Evolutionary conservation across 176 grass and related monocot species (phyloP).

Genomic region (Musa troglodytarum): DNA sequence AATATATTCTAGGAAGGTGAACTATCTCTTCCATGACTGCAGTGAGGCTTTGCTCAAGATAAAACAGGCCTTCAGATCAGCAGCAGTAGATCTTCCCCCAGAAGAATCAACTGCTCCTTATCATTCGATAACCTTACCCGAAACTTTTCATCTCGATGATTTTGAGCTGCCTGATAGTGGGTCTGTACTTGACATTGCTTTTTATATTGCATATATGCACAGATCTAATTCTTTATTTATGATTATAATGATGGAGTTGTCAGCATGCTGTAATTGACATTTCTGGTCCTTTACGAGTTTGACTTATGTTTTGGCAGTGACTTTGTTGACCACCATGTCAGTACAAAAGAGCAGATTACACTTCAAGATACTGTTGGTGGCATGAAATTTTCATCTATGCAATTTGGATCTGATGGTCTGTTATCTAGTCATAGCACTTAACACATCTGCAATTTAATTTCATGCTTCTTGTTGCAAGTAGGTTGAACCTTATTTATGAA

Average conservation of each 20-base stretch:
- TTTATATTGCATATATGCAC: not conserved
- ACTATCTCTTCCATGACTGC: slow-evolving; percentile 98
- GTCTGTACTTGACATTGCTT: slow-evolving; percentile 27
- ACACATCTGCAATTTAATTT: not conserved
- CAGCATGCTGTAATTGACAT: not conserved
- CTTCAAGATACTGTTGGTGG: slow-evolving; percentile 92
- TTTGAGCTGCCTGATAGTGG: slow-evolving; percentile 90
- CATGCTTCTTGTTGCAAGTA: not conserved
- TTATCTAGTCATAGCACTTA: slow-evolving; percentile 25
- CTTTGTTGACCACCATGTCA: slow-evolving; percentile 75
- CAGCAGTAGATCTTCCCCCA: slow-evolving; percentile 90
- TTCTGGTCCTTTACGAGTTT: slow-evolving; percentile 19
- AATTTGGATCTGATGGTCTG: slow-evolving; percentile 94
- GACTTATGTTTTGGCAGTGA: slow-evolving; percentile 39
- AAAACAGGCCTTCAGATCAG: slow-evolving; percentile 95
- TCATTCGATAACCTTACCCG: slow-evolving; percentile 97
- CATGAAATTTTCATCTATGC: slow-evolving; percentile 62
- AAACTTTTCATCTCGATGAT: slow-evolving; percentile 99
- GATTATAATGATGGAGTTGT: not conserved
- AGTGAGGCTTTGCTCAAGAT: slow-evolving; percentile 97
- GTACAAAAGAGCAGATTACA: slow-evolving; percentile 97
- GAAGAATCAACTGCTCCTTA: slow-evolving; percentile 99
- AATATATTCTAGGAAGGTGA: slow-evolving; percentile 99
- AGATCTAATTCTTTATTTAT: not conserved
- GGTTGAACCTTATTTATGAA: slow-evolving; percentile 25